A percentile compares a stretch with the other conserved stretches of the same genome.
These are phyloP conservation scores for Croton setiger DNA, from an alignment of 441 rosid species.

Conservation along the genomic window DNA sequence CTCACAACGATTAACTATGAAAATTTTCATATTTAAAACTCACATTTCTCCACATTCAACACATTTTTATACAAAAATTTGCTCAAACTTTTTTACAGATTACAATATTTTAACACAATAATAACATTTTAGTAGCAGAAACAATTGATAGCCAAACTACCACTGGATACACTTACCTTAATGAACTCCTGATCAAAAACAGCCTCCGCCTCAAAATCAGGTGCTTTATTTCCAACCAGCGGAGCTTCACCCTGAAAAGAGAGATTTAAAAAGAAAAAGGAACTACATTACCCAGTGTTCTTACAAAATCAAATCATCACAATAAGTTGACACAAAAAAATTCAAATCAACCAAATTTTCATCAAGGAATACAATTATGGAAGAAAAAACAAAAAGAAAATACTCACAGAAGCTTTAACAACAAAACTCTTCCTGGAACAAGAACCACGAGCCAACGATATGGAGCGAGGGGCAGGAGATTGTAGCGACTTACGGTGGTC, in stretches of 20 bases:
- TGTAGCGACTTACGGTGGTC: conserved; percentile 41
- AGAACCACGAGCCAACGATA: conserved; percentile 34
- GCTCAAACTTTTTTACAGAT: background rate
- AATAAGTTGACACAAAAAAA: background rate
- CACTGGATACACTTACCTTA: conserved; percentile 38
- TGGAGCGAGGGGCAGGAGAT: conserved; percentile 36
- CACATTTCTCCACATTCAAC: background rate
- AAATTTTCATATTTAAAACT: background rate
- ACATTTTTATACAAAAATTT: background rate
- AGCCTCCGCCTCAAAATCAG: conserved; percentile 96
- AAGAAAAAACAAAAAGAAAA: background rate
- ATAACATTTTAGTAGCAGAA: background rate
- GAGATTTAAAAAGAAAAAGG: background rate
- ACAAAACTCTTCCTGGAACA: conserved; percentile 44
- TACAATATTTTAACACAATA: no score
- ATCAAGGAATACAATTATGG: background rate
- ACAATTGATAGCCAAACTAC: background rate
- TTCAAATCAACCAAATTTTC: background rate
- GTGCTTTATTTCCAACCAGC: conserved; percentile 78
- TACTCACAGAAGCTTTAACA: conserved; percentile 57
- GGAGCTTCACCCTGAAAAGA: conserved; percentile 58
- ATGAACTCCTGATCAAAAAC: conserved; percentile 94
- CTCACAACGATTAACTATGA: background rate
- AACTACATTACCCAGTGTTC: background rate
- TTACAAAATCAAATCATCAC: background rate